These are phyloP conservation scores for Phaeophleospora eucalypticola DNA, from an alignment of 2,329 filamentous ascomycete species.

Conservation along the genomic window DNA sequence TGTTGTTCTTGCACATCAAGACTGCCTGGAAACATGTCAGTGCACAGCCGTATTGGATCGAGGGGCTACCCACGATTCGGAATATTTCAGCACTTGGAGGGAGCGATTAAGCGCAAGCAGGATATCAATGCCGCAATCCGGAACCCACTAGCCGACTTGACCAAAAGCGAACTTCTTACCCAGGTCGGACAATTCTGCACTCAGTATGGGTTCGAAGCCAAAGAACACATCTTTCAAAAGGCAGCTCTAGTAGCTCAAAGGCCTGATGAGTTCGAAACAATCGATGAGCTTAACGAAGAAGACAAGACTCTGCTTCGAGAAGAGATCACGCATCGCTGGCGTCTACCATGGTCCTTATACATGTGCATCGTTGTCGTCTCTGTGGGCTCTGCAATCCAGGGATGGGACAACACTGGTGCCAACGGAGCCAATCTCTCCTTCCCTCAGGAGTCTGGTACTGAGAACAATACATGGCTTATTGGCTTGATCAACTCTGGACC, in stretches of 20 bases:
- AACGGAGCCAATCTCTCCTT: conserved; percentile 33
- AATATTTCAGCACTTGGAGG: too few species aligned
- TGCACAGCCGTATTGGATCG: too few species aligned
- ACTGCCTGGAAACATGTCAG: too few species aligned
- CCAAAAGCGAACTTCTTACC: too few species aligned
- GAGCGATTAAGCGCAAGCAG: too few species aligned
- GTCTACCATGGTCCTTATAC: conserved; percentile 48
- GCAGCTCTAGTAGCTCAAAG: conserved; percentile 68
- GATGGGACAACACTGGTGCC: conserved; percentile 31
- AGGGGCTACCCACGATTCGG: too few species aligned
- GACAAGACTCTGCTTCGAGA: conserved; percentile 58
- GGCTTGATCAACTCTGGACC: conserved; percentile 50
- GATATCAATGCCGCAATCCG: too few species aligned
- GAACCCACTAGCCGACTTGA: too few species aligned
- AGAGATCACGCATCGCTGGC: conserved; percentile 62
- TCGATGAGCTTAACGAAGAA: conserved; percentile 56
- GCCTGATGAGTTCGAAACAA: conserved; percentile 58
- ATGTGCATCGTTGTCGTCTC: conserved; percentile 35
- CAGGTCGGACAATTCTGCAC: too few species aligned
- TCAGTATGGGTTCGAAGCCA: too few species aligned
- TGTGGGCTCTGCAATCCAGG: conserved; percentile 21
- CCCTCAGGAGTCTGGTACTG: conserved; percentile 23
- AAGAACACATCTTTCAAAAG: conserved; percentile 36
- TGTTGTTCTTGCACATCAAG: too few species aligned
- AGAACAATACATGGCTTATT: conserved; percentile 19